Percentiles rank a stretch among this genome's conserved stretches.
Evolutionary conservation across 2,329 filamentous ascomycete species (phyloP).

Genomic region (Neoarthrinium moseri): DNA sequence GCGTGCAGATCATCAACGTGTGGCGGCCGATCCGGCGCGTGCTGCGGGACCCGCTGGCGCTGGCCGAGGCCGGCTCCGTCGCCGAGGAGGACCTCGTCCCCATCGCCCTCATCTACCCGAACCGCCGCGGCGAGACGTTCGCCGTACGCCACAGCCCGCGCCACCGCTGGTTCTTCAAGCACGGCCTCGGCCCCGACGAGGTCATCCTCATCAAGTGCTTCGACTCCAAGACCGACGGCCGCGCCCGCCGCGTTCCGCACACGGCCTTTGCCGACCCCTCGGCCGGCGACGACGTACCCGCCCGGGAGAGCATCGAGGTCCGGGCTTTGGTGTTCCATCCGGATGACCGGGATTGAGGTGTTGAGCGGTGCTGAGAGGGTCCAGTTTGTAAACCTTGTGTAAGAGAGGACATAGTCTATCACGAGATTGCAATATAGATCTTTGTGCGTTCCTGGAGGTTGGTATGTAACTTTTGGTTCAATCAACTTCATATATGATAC

Average conservation of each 20-base stretch:
- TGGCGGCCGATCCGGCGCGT: constrained; percentile 49
- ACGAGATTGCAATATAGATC: too few species aligned
- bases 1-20: constrained; percentile 51
- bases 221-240: constrained; percentile 51
- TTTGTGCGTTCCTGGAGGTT: too few species aligned
- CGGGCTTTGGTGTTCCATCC: constrained; percentile 48
- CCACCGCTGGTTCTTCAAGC: constrained; percentile 51
- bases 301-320: constrained; percentile 59
- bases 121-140: constrained; percentile 45
- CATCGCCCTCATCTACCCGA: constrained; percentile 45
- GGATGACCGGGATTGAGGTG: constrained; percentile 23
- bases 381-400: too few species aligned
- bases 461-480: too few species aligned
- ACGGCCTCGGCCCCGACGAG: constrained; percentile 47
- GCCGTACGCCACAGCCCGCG: constrained; percentile 33
- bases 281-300: constrained; percentile 33
- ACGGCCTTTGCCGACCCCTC: constrained; percentile 48
- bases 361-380: too few species aligned
- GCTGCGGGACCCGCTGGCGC: constrained; percentile 48
- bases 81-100: constrained; percentile 45
- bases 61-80: constrained; percentile 48
- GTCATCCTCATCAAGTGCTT: constrained; percentile 59
- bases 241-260: constrained; percentile 49
- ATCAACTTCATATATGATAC: too few species aligned
- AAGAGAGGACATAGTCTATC: too few species aligned